Evolutionary conservation across 73 alveolate genomes (phyloP).

Genomic region (Paramecium octaurelia): DNA sequence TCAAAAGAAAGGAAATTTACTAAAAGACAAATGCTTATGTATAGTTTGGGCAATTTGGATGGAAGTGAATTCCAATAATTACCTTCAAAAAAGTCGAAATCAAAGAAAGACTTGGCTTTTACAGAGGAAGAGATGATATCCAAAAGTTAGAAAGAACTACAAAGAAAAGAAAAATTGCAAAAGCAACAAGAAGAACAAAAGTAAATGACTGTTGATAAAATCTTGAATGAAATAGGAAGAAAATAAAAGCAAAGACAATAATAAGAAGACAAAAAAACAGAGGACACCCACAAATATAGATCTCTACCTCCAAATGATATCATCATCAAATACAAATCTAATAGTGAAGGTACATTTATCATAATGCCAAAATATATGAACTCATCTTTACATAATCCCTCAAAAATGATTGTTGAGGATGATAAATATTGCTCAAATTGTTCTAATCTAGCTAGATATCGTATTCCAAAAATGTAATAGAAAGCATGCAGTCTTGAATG

Average conservation of each 20-base stretch:
- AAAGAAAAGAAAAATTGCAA: constrained; percentile 48
- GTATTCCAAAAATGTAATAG: background rate
- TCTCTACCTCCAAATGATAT: background rate
- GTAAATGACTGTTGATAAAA: constrained; percentile 48
- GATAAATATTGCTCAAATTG: background rate
- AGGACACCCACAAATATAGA: constrained; percentile 25
- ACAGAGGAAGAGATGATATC: constrained; percentile 52
- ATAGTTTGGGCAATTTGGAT: constrained; percentile 15
- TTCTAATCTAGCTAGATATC: background rate
- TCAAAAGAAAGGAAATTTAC: constrained; percentile 13
- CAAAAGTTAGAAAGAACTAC: constrained; percentile 27
- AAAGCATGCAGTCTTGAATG: constrained; percentile 16
- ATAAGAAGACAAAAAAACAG: constrained; percentile 57
- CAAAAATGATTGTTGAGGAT: background rate
- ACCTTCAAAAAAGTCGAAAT: background rate
- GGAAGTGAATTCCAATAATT: background rate
- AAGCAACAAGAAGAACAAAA: constrained; percentile 47
- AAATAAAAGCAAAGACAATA: constrained; percentile 50
- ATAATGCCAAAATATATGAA: background rate
- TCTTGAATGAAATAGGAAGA: constrained; percentile 56
- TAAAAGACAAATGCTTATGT: background rate
- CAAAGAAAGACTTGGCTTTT: background rate
- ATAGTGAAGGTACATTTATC: background rate
- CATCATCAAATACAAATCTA: background rate
- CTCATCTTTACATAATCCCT: background rate